Base-by-base conservation (phyloP, 345 rosid genomes). In the Pseudoturritis turrita region DNA sequence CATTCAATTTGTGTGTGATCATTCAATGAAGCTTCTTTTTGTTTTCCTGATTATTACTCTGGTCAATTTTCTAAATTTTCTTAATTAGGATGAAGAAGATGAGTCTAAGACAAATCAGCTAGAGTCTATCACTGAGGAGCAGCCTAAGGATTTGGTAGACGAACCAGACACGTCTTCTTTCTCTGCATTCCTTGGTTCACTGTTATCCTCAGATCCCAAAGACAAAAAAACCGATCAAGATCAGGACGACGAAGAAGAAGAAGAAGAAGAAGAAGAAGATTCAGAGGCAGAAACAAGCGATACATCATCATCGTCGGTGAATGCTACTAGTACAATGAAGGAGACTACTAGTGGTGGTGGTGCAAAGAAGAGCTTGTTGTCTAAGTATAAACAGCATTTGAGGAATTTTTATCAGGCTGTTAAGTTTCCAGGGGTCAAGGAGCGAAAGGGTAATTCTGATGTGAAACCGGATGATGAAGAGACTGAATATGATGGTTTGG, bases 151-250 rank as follows among this genome's bases (percentile, higher is more conserved):
- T 67, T 62, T 68, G 58, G 83, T 74, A 54, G 88, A 84, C 70
- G 97, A 87, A 15, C 99, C 99, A 1, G 97, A 95, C 77, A 91
- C 99, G 14, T 95, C 99, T 62, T 95, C 99, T 18, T 91, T 95
- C 74, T 77, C 90, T 41, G 96, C 97, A 12, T 95, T 95, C 78
- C 90, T 95, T 50, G 87, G 86, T 73, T 95, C 99, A 9, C 80
- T 94, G 4, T 73, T 95, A 73, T 80, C 95, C 39, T 81, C 96
- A 2, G 63, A 77, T 18, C 72, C 77, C 5, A 57, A 71, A 19
- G 58, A 50, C 19, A 31, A 71, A 25, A 87, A 83, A 40, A 50
- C 81, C 3, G 81, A 77, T 65, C 79, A 79, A 46, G 77, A 82
- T 74, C 59, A 69, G 82, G 53, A 55, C 12, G 45, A 62, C 2